A percentile compares a stretch with the other conserved stretches of the same genome.
These are phyloP conservation scores for Fusarium anthophilum DNA, from an alignment of 2,329 filamentous ascomycete genomes.

Conservation along the genomic window DNA sequence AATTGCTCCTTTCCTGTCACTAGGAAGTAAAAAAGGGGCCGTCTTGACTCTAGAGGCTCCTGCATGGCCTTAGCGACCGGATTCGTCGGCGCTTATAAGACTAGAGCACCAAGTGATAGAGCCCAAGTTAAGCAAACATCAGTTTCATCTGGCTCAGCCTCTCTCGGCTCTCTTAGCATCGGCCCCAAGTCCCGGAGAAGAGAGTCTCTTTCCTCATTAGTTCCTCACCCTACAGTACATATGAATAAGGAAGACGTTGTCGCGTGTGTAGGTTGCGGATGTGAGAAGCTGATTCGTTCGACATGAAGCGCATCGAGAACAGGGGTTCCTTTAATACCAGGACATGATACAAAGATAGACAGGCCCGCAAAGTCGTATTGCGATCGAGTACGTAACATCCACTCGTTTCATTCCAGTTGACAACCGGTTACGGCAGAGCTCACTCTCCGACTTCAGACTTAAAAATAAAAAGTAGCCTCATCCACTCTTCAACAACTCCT, in stretches of 20 bases:
- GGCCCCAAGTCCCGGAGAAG: slow-evolving; percentile 4
- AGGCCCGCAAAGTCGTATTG: slow-evolving; percentile 7
- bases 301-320: slow-evolving; percentile 6
- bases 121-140: not conserved
- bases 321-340: slow-evolving; percentile 8
- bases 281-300: slow-evolving; percentile 28
- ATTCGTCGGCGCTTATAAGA: slow-evolving; percentile 34
- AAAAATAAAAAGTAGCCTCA: not conserved
- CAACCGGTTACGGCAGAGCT: not conserved
- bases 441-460: not conserved
- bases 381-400: slow-evolving; percentile 14
- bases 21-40: slow-evolving; percentile 9
- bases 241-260: slow-evolving; percentile 15
- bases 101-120: not conserved
- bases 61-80: slow-evolving; percentile 19
- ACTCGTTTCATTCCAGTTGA: not conserved
- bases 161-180: slow-evolving; percentile 22
- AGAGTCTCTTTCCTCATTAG: slow-evolving; percentile 6
- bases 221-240: not conserved
- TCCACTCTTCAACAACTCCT: slow-evolving; percentile 7
- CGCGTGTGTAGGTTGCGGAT: slow-evolving; percentile 19
- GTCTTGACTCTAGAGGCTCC: slow-evolving; percentile 22
- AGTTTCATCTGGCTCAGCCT: slow-evolving; percentile 36
- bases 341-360: slow-evolving; percentile 7
- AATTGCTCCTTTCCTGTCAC: not conserved